Conservation (phyloP, 2,329 filamentous ascomycete species). For the Alternaria brassicae region DNA sequence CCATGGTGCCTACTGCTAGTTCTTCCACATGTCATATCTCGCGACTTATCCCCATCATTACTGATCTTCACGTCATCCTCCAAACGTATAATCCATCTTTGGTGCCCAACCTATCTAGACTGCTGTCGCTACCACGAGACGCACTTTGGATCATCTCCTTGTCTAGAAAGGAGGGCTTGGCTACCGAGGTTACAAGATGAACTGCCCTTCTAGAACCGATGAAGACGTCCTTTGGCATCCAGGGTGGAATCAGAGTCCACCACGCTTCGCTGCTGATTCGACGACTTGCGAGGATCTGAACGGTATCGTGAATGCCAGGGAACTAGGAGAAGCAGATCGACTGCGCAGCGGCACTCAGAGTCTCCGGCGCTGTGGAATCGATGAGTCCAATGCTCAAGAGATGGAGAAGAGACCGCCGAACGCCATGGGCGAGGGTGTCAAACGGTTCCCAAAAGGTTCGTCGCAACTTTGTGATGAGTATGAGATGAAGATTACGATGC, state of each 20-base stretch:
- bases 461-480: background rate
- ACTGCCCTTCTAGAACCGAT: slow-evolving; percentile 41
- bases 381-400: slow-evolving; percentile 25
- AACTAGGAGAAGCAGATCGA: slow-evolving; percentile 35
- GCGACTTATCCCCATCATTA: slow-evolving; percentile 17
- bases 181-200: slow-evolving; percentile 28
- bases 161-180: background rate
- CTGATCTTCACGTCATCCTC: slow-evolving; percentile 26
- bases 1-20: slow-evolving; percentile 14
- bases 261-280: slow-evolving; percentile 39
- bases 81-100: slow-evolving; percentile 6
- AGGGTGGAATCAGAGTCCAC: slow-evolving; percentile 43
- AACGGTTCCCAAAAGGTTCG: slow-evolving; percentile 30
- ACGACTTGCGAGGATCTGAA: slow-evolving; percentile 43
- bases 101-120: background rate
- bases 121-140: background rate
- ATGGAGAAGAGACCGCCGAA: slow-evolving; percentile 22
- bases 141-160: background rate
- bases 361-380: slow-evolving; percentile 23
- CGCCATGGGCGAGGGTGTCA: slow-evolving; percentile 35
- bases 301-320: slow-evolving; percentile 42
- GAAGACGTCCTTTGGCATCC: slow-evolving; percentile 36
- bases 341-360: slow-evolving; percentile 20
- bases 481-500: background rate
- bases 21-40: slow-evolving; percentile 24